A percentile compares a stretch with the other conserved stretches of the same genome.
Evolutionary conservation across 1,284 basidiomycete genomes (phyloP).

Genomic region (Peniophora sp.): DNA sequence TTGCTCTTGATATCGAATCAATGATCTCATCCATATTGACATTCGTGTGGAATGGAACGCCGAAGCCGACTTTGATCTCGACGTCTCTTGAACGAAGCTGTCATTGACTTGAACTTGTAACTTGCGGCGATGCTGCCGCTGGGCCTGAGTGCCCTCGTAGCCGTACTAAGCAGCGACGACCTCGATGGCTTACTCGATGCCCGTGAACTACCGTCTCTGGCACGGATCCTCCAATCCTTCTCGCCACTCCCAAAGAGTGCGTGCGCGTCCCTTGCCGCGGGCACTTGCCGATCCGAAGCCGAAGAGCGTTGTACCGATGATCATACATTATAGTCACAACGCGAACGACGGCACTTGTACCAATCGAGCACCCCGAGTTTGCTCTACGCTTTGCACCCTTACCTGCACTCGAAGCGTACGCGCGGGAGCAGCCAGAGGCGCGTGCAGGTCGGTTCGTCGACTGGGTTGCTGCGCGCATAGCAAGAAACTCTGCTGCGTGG

Average conservation of each 20-base stretch:
- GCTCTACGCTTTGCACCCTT: constrained; percentile 70
- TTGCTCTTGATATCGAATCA: no score
- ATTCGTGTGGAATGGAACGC: no score
- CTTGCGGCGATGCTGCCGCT: constrained; percentile 42
- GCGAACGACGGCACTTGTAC: constrained; percentile 60
- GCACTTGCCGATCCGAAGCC: no score
- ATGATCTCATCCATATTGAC: no score
- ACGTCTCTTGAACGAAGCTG: background rate
- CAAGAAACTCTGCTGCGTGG: constrained; percentile 55
- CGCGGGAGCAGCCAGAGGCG: constrained; percentile 67
- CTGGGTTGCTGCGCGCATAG: constrained; percentile 70
- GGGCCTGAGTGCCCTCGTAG: constrained; percentile 74
- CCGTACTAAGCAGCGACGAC: constrained; percentile 62
- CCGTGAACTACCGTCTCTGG: constrained; percentile 56
- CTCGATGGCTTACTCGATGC: constrained; percentile 49
- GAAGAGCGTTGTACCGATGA: background rate
- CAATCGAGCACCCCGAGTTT: constrained; percentile 65
- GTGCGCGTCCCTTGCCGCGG: constrained; percentile 7
- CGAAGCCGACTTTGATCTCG: no score
- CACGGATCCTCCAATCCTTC: constrained; percentile 71
- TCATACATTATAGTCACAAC: constrained; percentile 49
- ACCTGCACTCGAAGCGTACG: constrained; percentile 56
- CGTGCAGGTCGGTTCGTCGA: constrained; percentile 70
- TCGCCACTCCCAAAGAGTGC: constrained; percentile 75
- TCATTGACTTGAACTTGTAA: background rate